Percentiles rank a stretch among this genome's conserved stretches.
Conservation (phyloP, 768 basidiomycete species). For the Obba rivulosa region DNA sequence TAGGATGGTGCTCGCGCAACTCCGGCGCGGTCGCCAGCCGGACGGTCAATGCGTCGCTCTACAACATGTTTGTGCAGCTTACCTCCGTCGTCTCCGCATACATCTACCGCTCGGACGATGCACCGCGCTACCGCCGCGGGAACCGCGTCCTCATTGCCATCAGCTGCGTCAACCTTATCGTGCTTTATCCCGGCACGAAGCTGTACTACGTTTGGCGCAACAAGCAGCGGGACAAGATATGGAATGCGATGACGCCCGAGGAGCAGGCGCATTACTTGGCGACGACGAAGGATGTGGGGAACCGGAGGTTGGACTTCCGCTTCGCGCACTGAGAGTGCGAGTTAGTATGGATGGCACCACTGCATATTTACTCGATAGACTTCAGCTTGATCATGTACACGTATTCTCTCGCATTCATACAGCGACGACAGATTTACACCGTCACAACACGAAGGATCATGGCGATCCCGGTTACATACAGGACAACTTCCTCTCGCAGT, state of each 20-base stretch:
- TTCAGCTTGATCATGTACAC: too few species aligned
- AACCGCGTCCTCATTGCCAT: constrained; percentile 53
- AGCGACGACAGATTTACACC: too few species aligned
- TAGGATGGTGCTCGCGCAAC: constrained; percentile 57
- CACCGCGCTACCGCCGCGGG: constrained; percentile 53
- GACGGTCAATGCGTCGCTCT: constrained; percentile 54
- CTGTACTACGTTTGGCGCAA: constrained; percentile 58
- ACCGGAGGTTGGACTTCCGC: constrained; percentile 25
- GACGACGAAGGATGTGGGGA: constrained; percentile 30
- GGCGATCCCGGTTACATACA: too few species aligned
- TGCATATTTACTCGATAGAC: too few species aligned
- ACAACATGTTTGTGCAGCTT: constrained; percentile 53
- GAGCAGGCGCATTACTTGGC: constrained; percentile 29
- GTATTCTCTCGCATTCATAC: too few species aligned
- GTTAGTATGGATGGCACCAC: too few species aligned
- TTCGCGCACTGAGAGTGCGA: constrained; percentile 23
- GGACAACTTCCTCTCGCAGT: too few species aligned
- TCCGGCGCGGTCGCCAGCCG: constrained; percentile 54
- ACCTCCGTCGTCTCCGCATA: constrained; percentile 42
- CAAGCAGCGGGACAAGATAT: constrained; percentile 43
- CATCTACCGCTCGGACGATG: constrained; percentile 54
- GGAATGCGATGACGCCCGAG: constrained; percentile 52
- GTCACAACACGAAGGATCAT: too few species aligned
- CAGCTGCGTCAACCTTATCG: constrained; percentile 41
- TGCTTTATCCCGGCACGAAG: constrained; percentile 51